These are phyloP conservation scores for Populus hybrid DNA, from an alignment of 441 rosid genomes.

Conservation along the genomic window DNA sequence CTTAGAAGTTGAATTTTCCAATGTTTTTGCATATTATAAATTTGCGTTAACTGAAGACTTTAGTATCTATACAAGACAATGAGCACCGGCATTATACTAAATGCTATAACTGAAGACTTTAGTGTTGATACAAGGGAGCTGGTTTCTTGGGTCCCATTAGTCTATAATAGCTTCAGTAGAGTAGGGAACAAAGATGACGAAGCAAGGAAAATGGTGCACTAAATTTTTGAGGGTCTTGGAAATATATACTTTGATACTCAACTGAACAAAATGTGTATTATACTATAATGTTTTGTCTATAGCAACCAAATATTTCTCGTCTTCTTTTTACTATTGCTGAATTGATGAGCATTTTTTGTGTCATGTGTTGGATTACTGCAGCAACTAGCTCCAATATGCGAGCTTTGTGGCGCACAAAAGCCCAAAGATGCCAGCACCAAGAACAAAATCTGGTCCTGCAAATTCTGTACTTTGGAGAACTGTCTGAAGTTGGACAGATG, in stretches of 20 bases:
- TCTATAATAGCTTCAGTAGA: neutral
- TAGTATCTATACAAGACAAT: neutral
- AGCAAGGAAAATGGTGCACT: neutral
- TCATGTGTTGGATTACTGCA: conserved; percentile 27
- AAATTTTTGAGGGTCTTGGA: neutral
- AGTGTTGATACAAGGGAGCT: neutral
- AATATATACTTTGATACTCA: neutral
- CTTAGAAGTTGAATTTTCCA: neutral
- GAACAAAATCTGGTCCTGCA: conserved; percentile 63
- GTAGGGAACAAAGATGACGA: neutral
- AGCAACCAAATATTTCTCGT: neutral
- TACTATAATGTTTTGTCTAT: neutral
- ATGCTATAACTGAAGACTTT: neutral
- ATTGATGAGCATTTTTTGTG: conserved; percentile 13
- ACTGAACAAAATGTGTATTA: neutral
- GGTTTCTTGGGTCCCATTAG: neutral
- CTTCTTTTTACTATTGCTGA: neutral
- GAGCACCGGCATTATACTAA: neutral
- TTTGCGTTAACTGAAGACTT: neutral
- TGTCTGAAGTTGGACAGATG: conserved; percentile 57
- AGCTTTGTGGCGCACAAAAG: conserved; percentile 49
- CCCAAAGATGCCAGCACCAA: conserved; percentile 45
- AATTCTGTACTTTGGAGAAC: conserved; percentile 78
- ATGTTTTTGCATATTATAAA: neutral
- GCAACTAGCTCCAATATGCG: conserved; percentile 65